Evolutionary conservation across 805 yeast species (phyloP).

Genomic region (Lachancea sp.): DNA sequence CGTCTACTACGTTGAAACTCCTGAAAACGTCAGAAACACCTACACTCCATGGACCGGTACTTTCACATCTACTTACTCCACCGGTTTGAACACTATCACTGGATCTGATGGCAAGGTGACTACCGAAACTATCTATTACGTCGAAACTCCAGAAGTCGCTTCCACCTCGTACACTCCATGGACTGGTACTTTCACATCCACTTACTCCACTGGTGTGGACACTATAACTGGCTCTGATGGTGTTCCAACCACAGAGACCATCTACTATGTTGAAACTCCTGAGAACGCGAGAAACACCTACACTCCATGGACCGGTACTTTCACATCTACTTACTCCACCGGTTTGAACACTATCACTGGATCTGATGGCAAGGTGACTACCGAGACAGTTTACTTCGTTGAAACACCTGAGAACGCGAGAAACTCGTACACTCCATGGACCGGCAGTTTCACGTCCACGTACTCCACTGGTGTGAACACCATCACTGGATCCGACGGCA

Average conservation of each 20-base stretch:
- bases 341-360: constrained; percentile 8
- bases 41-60: constrained; percentile 18
- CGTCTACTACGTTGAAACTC: too few species aligned
- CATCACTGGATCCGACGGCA: constrained; percentile 9
- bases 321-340: constrained; percentile 8
- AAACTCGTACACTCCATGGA: too few species aligned
- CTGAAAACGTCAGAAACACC: too few species aligned
- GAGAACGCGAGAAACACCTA: neutral
- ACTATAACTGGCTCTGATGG: constrained; percentile 6
- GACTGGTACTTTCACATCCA: too few species aligned
- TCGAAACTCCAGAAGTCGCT: constrained; percentile 9
- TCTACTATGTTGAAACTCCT: constrained; percentile 7
- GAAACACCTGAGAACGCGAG: too few species aligned
- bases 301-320: too few species aligned
- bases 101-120: constrained; percentile 12
- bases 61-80: constrained; percentile 12
- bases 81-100: constrained; percentile 7
- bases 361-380: constrained; percentile 7
- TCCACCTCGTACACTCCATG: neutral
- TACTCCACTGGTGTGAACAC: constrained; percentile 7
- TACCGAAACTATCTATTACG: constrained; percentile 10
- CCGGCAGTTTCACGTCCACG: constrained; percentile 5
- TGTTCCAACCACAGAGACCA: constrained; percentile 2
- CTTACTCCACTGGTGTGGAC: too few species aligned
- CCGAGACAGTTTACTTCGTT: constrained; percentile 12